Evolutionary conservation across 306 rosid genomes (phyloP).

Genomic region (Vicia villosa): DNA sequence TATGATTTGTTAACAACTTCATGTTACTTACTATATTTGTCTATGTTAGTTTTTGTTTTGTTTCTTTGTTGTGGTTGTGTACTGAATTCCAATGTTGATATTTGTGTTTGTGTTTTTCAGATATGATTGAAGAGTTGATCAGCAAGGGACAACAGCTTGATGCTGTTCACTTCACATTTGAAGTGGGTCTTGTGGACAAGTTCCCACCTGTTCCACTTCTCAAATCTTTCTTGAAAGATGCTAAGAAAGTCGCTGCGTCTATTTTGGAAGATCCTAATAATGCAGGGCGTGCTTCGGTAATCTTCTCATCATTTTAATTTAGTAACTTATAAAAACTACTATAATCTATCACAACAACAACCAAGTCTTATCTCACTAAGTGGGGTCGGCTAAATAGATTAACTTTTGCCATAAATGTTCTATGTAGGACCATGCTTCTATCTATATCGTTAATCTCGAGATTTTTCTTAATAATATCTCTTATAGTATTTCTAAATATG

Average conservation of each 20-base stretch:
- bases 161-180: slow-evolving; percentile 95
- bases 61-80: background rate
- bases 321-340: background rate
- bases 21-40: background rate
- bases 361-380: too few species aligned
- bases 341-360: background rate
- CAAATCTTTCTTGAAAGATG: slow-evolving; percentile 88
- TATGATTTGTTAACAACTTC: background rate
- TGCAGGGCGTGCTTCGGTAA: slow-evolving; percentile 91
- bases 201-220: slow-evolving; percentile 91
- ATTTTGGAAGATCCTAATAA: slow-evolving; percentile 87
- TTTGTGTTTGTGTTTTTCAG: slow-evolving; percentile 43
- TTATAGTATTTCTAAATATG: too few species aligned
- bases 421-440: too few species aligned
- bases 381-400: too few species aligned
- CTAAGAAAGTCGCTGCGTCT: slow-evolving; percentile 91
- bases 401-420: too few species aligned
- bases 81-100: background rate
- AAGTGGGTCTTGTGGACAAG: slow-evolving; percentile 82
- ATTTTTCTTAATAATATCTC: too few species aligned
- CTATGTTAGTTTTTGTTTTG: background rate
- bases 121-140: slow-evolving; percentile 91
- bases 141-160: slow-evolving; percentile 99
- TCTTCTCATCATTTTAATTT: slow-evolving; percentile 23
- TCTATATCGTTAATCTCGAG: too few species aligned